Evolutionary conservation across 1,284 basidiomycete species (phyloP).

Genomic region (Waitea zeae): DNA sequence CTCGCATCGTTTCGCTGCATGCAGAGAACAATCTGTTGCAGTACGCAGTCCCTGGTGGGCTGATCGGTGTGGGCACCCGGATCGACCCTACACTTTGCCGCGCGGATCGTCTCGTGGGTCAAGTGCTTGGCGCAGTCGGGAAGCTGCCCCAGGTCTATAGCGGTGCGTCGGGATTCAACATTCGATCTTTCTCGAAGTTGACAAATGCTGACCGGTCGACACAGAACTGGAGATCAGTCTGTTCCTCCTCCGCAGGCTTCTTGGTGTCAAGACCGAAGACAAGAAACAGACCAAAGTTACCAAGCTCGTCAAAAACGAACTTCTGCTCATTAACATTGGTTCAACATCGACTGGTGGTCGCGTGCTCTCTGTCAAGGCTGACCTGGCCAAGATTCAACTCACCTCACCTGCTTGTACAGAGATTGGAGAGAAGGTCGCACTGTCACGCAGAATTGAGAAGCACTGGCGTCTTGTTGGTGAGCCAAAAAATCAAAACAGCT

Average conservation of each 20-base stretch:
- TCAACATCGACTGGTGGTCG: conserved; percentile 90
- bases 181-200: too few species aligned
- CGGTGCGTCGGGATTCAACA: conserved; percentile 33
- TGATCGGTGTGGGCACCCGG: conserved; percentile 96
- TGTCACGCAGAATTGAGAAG: conserved; percentile 89
- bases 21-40: conserved; percentile 91
- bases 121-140: conserved; percentile 89
- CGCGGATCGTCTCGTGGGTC: conserved; percentile 92
- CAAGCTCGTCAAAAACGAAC: conserved; percentile 87
- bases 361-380: conserved; percentile 81
- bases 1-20: conserved; percentile 78
- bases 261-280: conserved; percentile 98
- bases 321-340: conserved; percentile 87
- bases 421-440: conserved; percentile 88
- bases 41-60: conserved; percentile 92
- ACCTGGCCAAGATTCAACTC: conserved; percentile 82
- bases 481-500: conserved; percentile 12
- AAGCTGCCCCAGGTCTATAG: conserved; percentile 89
- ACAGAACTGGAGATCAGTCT: conserved; percentile 79
- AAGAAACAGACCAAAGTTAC: conserved; percentile 96
- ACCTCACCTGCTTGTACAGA: conserved; percentile 90
- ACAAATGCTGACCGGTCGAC: neutral
- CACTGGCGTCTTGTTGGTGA: conserved; percentile 85
- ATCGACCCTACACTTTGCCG: conserved; percentile 95
- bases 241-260: conserved; percentile 83